Base-by-base conservation (phyloP, 2,329 filamentous ascomycete genomes). In the Coleophoma eucalyptorum region DNA sequence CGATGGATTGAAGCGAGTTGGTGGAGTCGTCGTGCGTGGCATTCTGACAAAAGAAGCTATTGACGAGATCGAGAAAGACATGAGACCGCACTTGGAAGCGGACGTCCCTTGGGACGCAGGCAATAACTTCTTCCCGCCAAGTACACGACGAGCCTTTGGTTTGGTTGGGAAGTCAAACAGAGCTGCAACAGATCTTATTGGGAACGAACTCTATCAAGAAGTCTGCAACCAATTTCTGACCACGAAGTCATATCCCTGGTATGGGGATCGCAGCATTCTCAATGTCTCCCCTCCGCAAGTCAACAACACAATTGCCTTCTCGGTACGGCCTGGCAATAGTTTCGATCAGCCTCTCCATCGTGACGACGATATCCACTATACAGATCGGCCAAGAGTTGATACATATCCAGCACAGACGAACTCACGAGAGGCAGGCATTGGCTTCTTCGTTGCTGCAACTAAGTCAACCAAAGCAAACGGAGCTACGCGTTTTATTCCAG, bases 401-500 rank as follows among this genome's bases (percentile, higher is more conserved):
- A 18, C 18, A 15, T 33, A 45, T n/a, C 20, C 19, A 31, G 15
- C 35, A n/a, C 35, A 4, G 19, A 19, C n/a, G 7, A 13, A 15
- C 4, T 15, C 11, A 10, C 43, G 43, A 15, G 43, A 45, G 10
- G 13, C 15, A 2, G 43, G 43, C 10, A 26, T 48, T 20, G 45
- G 45, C 26, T 49, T 37, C 10, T 49, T 51, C 35, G 26, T 49
- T 10, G 49, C 49, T 1, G 59, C 56, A 2, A 62, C 52, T 5
- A 60, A 56, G 21, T 54, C 58, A 5, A 62, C 57, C 1, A 59
- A 54, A 18, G 56, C 53, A n/a, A 67, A 67, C 41, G 65, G 65
- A 2, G 63, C 61, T 8, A 67, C 65, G 13, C 56, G 60, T 31
- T 59, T 63, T 47, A 64, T 66, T n/a, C 63, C 62, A 3, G 54